These are phyloP conservation scores for Aureobasidium sp. DNA, from an alignment of 2,329 filamentous ascomycete genomes.

Conservation along the genomic window DNA sequence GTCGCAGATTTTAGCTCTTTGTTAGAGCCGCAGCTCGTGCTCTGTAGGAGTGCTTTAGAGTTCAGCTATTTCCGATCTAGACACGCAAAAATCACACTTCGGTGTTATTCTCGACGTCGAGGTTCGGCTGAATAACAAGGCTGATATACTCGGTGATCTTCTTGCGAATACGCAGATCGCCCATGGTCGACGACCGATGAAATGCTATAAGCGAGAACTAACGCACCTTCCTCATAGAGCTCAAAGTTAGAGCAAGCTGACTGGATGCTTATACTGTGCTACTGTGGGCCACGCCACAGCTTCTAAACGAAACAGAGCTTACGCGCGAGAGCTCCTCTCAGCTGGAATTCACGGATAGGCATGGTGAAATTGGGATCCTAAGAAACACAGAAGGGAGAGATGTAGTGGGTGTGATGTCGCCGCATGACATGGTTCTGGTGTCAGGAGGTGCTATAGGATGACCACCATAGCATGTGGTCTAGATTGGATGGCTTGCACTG, in stretches of 20 bases:
- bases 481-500: neutral
- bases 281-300: neutral
- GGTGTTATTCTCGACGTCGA: neutral
- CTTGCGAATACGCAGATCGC: neutral
- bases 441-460: neutral
- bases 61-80: neutral
- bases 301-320: neutral
- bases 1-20: neutral
- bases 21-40: neutral
- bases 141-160: neutral
- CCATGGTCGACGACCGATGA: neutral
- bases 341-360: neutral
- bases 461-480: constrained; percentile 4
- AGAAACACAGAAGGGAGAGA: neutral
- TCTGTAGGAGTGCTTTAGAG: neutral
- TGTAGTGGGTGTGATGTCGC: neutral
- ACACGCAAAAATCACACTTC: neutral
- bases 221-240: constrained; percentile 2
- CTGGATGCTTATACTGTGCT: neutral
- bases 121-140: constrained; percentile 2
- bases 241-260: neutral
- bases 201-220: neutral
- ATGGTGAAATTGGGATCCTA: neutral
- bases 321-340: neutral
- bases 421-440: neutral